phyloP scores from a whole-genome alignment of 768 basidiomycete species.

The Pluteus cervinus region DNA sequence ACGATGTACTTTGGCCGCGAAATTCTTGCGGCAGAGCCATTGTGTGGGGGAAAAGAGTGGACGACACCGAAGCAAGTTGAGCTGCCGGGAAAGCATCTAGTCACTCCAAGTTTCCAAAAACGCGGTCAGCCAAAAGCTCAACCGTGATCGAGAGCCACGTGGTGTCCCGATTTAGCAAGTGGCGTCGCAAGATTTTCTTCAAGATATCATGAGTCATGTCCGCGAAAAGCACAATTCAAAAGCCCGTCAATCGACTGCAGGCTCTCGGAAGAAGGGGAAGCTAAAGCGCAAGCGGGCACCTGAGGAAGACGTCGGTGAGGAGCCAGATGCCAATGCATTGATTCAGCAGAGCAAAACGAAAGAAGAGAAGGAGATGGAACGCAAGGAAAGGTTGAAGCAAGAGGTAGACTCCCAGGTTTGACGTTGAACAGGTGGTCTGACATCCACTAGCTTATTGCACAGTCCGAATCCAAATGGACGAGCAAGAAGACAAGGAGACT shows the following conservation, averaged over 20 bases:
- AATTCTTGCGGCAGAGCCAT: no score
- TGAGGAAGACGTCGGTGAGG: slow-evolving; percentile 7
- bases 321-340: slow-evolving; percentile 50
- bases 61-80: no score
- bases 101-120: no score
- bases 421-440: no score
- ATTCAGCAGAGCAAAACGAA: slow-evolving; percentile 53
- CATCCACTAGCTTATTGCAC: slow-evolving; percentile 41
- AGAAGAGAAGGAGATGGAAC: slow-evolving; percentile 55
- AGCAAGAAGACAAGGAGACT: slow-evolving; percentile 84
- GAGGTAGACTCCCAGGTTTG: slow-evolving; percentile 42
- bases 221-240: slow-evolving; percentile 53
- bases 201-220: slow-evolving; percentile 19
- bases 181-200: background rate
- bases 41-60: no score
- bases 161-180: background rate
- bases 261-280: slow-evolving; percentile 62
- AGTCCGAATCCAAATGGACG: slow-evolving; percentile 68
- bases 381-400: slow-evolving; percentile 50
- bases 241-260: slow-evolving; percentile 57
- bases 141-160: no score
- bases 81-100: no score
- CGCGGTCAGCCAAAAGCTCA: no score
- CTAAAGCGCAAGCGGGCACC: slow-evolving; percentile 19
- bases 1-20: no score